phyloP scores from a whole-genome alignment of 257 asterid genomes.

The Misopates orontium region DNA sequence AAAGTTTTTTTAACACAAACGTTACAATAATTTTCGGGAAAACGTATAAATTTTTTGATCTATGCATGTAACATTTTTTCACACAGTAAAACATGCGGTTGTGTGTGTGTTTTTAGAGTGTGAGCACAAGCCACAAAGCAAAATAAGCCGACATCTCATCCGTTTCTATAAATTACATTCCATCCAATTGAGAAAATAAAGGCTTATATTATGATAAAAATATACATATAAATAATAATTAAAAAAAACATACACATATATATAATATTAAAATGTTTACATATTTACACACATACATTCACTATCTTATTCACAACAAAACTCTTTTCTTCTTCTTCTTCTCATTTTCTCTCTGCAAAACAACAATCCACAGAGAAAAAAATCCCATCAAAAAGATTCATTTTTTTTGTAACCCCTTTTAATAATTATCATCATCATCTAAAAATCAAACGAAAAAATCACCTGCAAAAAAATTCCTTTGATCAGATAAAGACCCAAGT shows the following conservation, averaged over 20 bases:
- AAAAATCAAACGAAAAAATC: neutral
- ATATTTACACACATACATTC: slow-evolving; percentile 29
- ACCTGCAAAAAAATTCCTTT: slow-evolving; percentile 23
- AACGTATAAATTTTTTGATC: no score
- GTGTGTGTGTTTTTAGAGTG: slow-evolving; percentile 18
- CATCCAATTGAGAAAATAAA: slow-evolving; percentile 49
- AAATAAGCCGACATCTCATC: slow-evolving; percentile 60
- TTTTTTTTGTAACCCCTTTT: slow-evolving; percentile 13
- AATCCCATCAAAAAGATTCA: slow-evolving; percentile 13
- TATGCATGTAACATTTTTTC: no score
- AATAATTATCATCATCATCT: slow-evolving; percentile 4
- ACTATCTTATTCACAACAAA: slow-evolving; percentile 30
- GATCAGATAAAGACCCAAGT: slow-evolving; percentile 44
- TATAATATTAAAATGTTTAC: no score
- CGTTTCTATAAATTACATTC: slow-evolving; percentile 37
- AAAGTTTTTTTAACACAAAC: no score
- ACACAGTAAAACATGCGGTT: slow-evolving; percentile 24
- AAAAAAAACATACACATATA: no score
- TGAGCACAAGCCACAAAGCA: slow-evolving; percentile 31
- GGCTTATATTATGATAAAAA: slow-evolving; percentile 2
- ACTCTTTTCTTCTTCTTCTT: neutral
- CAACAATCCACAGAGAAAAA: neutral
- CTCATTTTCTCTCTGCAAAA: slow-evolving; percentile 14
- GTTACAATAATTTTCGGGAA: no score
- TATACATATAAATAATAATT: no score